Conservation (phyloP, 2,329 filamentous ascomycete species). For the Aspergillus persii region DNA sequence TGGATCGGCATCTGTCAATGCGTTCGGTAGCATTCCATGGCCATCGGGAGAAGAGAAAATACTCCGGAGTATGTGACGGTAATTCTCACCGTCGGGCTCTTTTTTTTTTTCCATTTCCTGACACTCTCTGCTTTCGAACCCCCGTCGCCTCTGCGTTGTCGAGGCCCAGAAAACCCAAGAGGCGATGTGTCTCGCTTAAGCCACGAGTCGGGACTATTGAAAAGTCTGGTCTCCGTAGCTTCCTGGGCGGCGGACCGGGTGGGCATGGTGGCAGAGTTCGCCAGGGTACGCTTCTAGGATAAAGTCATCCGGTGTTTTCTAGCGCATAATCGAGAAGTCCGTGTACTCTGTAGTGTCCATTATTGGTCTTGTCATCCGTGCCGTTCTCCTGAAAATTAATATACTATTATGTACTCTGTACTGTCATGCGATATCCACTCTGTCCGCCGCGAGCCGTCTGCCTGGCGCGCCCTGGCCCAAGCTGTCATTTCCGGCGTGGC, state of each 20-base stretch:
- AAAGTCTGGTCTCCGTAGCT: background rate
- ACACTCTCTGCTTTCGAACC: background rate
- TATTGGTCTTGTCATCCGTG: no score
- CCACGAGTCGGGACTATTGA: background rate
- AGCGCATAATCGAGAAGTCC: no score
- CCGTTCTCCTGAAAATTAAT: background rate
- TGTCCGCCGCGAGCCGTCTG: no score
- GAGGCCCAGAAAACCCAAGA: background rate
- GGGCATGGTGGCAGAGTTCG: no score
- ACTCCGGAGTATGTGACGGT: no score
- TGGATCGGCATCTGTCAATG: slow-evolving; percentile 6
- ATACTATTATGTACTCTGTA: background rate
- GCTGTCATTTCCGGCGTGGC: background rate
- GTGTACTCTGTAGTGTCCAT: no score
- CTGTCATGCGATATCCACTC: background rate
- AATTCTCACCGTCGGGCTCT: background rate
- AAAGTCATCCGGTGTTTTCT: no score
- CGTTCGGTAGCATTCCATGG: background rate
- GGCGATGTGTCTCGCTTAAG: slow-evolving; percentile 3
- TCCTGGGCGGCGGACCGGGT: background rate
- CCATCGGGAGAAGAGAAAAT: background rate
- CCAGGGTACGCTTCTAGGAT: no score
- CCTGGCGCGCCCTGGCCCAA: background rate
- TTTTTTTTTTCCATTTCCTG: background rate
- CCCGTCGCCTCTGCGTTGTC: background rate